Evolutionary conservation across 2,329 filamentous ascomycete species (phyloP).

Genomic region (Neoascochyta sp.): DNA sequence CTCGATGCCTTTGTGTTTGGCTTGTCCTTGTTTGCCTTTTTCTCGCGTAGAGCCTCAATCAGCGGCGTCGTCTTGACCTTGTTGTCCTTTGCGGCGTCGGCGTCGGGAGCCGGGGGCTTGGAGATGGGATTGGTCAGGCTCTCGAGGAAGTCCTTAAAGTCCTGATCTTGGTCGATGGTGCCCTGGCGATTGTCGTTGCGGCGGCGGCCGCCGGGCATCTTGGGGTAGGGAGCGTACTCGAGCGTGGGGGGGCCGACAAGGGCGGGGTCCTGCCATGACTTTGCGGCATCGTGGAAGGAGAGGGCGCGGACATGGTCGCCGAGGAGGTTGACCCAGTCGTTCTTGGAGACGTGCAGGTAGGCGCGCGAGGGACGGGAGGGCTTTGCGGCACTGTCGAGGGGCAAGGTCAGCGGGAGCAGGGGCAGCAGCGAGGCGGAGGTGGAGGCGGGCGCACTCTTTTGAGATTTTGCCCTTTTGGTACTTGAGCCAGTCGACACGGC

Average conservation of each 20-base stretch:
- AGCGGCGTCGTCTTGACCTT: constrained; percentile 81
- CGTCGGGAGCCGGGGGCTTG: constrained; percentile 54
- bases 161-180: constrained; percentile 92
- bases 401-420: constrained; percentile 8
- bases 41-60: constrained; percentile 85
- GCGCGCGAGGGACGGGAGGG: constrained; percentile 75
- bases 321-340: constrained; percentile 63
- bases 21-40: constrained; percentile 72
- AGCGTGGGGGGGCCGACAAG: constrained; percentile 75
- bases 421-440: background rate
- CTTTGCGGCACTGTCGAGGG: constrained; percentile 56
- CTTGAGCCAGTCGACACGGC: constrained; percentile 79
- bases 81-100: constrained; percentile 51
- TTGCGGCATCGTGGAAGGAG: constrained; percentile 77
- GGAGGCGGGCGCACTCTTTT: constrained; percentile 62
- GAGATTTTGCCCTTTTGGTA: constrained; percentile 75
- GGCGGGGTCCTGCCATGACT: constrained; percentile 66
- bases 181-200: constrained; percentile 82
- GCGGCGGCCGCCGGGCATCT: constrained; percentile 69
- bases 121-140: constrained; percentile 70
- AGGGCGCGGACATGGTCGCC: constrained; percentile 66
- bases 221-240: constrained; percentile 80
- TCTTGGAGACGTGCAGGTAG: constrained; percentile 76
- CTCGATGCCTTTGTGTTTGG: constrained; percentile 54
- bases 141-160: constrained; percentile 91